Conservation (phyloP, 2,329 filamentous ascomycete genomes). For the Pseudogymnoascus sp. region DNA sequence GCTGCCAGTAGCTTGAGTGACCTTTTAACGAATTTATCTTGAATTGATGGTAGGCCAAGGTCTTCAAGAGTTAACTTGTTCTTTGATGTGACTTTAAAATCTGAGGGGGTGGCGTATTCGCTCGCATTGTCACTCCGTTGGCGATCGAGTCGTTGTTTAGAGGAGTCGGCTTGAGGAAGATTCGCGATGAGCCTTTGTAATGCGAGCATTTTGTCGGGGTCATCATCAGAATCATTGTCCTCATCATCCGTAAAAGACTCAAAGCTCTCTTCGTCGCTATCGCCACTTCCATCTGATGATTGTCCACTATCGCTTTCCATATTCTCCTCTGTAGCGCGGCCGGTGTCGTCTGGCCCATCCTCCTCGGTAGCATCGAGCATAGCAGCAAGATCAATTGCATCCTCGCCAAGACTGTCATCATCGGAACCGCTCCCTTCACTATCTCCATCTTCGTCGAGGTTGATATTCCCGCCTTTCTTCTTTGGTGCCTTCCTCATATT, state of each 20-base stretch:
- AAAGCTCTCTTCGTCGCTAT: conserved; percentile 44
- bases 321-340: conserved; percentile 35
- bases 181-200: conserved; percentile 61
- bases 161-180: conserved; percentile 38
- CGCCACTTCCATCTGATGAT: conserved; percentile 41
- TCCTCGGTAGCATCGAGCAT: conserved; percentile 24
- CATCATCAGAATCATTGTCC: conserved; percentile 28
- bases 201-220: conserved; percentile 47
- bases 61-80: conserved; percentile 68
- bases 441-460: conserved; percentile 40
- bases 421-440: conserved; percentile 43
- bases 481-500: conserved; percentile 43
- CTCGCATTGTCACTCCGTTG: conserved; percentile 39
- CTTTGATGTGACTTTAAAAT: conserved; percentile 48
- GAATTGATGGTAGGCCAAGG: conserved; percentile 60
- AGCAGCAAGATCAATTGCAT: conserved; percentile 29
- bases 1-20: conserved; percentile 67
- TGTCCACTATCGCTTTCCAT: conserved; percentile 46
- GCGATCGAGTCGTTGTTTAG: conserved; percentile 17
- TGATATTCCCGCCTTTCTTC: conserved; percentile 34
- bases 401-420: conserved; percentile 55
- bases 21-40: conserved; percentile 67
- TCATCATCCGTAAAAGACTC: conserved; percentile 39
- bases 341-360: conserved; percentile 26
- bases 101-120: conserved; percentile 52